Conservation (phyloP, 208 protist species). For the Leishmania gerbilli region DNA sequence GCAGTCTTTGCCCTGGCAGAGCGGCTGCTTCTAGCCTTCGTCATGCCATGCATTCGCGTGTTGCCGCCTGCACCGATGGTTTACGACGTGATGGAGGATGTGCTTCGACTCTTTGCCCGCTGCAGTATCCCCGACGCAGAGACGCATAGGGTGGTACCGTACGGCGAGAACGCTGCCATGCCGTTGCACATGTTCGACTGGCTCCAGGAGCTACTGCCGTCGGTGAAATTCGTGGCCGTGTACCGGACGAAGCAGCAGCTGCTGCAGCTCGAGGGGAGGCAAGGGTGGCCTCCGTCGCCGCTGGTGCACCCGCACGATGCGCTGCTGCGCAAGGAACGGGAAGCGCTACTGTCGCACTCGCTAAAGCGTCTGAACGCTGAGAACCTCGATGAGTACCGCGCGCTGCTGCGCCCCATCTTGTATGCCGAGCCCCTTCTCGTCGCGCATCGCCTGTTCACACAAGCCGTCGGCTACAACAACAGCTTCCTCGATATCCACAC, state of each 20-base stretch:
- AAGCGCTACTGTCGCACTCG: constrained; percentile 64
- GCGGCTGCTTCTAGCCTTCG: constrained; percentile 46
- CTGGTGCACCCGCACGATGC: constrained; percentile 51
- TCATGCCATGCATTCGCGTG: constrained; percentile 79
- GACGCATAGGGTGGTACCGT: constrained; percentile 1
- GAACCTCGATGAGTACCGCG: constrained; percentile 61
- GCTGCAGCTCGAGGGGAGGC: not conserved
- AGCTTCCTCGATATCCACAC: constrained; percentile 74
- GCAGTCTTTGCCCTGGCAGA: constrained; percentile 49
- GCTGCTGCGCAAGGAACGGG: constrained; percentile 58
- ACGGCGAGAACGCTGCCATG: constrained; percentile 23
- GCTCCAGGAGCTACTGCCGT: constrained; percentile 24
- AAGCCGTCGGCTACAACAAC: constrained; percentile 81
- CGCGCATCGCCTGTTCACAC: constrained; percentile 63
- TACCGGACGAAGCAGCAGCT: constrained; percentile 23
- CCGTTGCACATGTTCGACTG: constrained; percentile 25
- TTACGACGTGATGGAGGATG: constrained; percentile 57
- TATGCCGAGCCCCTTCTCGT: constrained; percentile 75
- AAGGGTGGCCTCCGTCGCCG: not conserved
- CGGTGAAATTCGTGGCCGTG: not conserved
- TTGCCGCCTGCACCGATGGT: constrained; percentile 60
- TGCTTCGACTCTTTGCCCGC: constrained; percentile 24
- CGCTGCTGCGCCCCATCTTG: constrained; percentile 52
- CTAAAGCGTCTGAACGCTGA: constrained; percentile 69
- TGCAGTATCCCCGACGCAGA: constrained; percentile 8